Evolutionary conservation across 2,329 filamentous ascomycete genomes (phyloP), one percentile per base, ranked within the genome.

Genomic region (Trichophyton verrucosum): DNA sequence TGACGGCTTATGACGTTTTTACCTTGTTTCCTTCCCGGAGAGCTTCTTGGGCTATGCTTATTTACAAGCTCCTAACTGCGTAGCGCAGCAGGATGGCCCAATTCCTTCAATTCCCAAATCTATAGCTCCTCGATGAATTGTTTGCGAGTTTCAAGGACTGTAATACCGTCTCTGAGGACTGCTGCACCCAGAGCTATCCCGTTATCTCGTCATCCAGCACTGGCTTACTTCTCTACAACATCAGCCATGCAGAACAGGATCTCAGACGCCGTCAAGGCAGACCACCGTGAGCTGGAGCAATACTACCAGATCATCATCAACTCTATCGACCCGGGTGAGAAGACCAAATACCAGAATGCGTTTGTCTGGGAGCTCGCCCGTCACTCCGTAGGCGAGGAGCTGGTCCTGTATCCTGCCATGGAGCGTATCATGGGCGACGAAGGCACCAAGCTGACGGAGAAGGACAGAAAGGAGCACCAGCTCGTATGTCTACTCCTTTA

Each of bases 381-480:
- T 2, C 78, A 80, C 63, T 75, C 75, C 0, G 71, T 80, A 61
- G 76, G 74, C 22, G 76, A 81, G 63, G 79, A 81, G 63, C 66
- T 81, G 15, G 71, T 82, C 3, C 70, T 82, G 0, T 82, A 82
- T 62, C 80, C 80, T 0, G 77, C 75, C 0, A 71, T 82, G 22
- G 79, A 81, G 66, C 76, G 78, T 62, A 67, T 78, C 57, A 62
- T 82, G 9, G 51, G 51, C 1, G 66, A 71, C 0, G 66, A 69
- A 1, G 79, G 80, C 36, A 69, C 71, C 20, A 62, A 67, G 0
- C 68, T 80, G 64, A 78, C 80, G 0, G 74, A 79, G 4, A 73
- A 75, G 51, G 79, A 82, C 66, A 74, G 80, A 8, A 64, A 71
- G 2, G 75, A 81, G 62, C 78, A 81, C 64, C 75, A 78, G 51